Evolutionary conservation across 768 basidiomycete species (phyloP), one percentile per base, ranked within the genome.

Genomic region (Leccinum barrowsii): DNA sequence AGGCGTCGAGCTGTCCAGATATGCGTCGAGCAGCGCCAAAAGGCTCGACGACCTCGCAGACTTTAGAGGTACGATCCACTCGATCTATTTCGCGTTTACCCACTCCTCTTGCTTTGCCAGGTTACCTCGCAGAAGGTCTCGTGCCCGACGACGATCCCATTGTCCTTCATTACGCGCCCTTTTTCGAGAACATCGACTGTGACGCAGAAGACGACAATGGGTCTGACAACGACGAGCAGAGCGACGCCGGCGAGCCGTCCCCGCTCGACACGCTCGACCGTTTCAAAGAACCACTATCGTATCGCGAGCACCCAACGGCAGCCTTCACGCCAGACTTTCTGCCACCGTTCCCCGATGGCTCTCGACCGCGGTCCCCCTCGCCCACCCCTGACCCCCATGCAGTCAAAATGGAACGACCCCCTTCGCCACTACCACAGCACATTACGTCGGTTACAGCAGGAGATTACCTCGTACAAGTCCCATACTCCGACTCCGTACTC

Each of bases 11-110:
- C 70, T 92, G 58, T 78, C 80, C 24, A 81, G 86, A 35, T 90
- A 90, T 70, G 83, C 85, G 6, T 72, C 82, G 5, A 83, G 85
- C 68, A 84, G 85, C 5, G 76, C 77, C 44, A 78, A 86, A 64
- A 77, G 89, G 64, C 77, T 84, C 11, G 89, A 91, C 69, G 90
- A 91, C 68, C 72, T 92, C 67, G 76, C 79, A 54, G 90, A 90
- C 69, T 80, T 89, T 70, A 85, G 80, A 78, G 83, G 88, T 86
- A 75, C 73, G 80, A 79, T 62, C 60, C 52, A 40, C 61, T 64
- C 68, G 17, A 7, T 34, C 21, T n/a, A 1, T 52, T 13, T 49
- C 28, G 8, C 15, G 12, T 49, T 47, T 47, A 46, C 55, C 17
- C 22, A 63, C 52, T 6, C 69, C 55, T 73, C 63, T 3, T 72